A percentile compares a stretch with the other conserved stretches of the same genome.
These are phyloP conservation scores for Berkeleyomyces basicola DNA, from an alignment of 2,329 filamentous ascomycete genomes.

Conservation along the genomic window DNA sequence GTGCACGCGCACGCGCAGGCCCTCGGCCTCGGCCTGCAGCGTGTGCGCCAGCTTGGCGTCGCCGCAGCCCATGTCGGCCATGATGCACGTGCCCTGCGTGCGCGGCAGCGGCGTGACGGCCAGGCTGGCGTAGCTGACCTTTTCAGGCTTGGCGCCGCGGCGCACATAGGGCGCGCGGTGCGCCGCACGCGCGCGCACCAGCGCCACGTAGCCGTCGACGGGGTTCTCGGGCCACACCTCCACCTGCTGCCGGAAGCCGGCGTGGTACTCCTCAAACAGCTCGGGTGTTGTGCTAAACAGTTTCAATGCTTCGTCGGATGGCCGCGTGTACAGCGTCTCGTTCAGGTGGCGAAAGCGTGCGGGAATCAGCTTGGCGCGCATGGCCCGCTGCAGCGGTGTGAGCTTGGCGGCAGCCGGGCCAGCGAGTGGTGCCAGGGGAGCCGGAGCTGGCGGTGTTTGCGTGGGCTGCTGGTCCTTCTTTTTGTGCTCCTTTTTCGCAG, in stretches of 20 bases:
- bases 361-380: constrained; percentile 88
- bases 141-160: constrained; percentile 15
- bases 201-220: constrained; percentile 66
- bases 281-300: constrained; percentile 76
- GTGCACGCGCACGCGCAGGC: constrained; percentile 55
- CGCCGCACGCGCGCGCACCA: constrained; percentile 49
- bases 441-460: constrained; percentile 14
- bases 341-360: constrained; percentile 96
- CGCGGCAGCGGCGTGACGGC: constrained; percentile 44
- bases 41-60: constrained; percentile 66
- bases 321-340: constrained; percentile 85
- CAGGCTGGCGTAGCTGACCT: constrained; percentile 17
- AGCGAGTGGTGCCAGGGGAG: constrained; percentile 22
- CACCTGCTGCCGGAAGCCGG: constrained; percentile 89
- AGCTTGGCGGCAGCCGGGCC: constrained; percentile 40
- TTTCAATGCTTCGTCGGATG: constrained; percentile 64
- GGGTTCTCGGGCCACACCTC: constrained; percentile 94
- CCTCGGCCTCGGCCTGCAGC: constrained; percentile 45
- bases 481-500: constrained; percentile 18
- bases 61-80: constrained; percentile 87
- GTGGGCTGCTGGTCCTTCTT: constrained; percentile 24
- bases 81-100: constrained; percentile 53
- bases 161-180: constrained; percentile 16
- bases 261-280: constrained; percentile 92
- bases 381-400: constrained; percentile 81